Evolutionary conservation across 2,329 filamentous ascomycete genomes (phyloP).

Genomic region (Rhinocladiella mackenziei): DNA sequence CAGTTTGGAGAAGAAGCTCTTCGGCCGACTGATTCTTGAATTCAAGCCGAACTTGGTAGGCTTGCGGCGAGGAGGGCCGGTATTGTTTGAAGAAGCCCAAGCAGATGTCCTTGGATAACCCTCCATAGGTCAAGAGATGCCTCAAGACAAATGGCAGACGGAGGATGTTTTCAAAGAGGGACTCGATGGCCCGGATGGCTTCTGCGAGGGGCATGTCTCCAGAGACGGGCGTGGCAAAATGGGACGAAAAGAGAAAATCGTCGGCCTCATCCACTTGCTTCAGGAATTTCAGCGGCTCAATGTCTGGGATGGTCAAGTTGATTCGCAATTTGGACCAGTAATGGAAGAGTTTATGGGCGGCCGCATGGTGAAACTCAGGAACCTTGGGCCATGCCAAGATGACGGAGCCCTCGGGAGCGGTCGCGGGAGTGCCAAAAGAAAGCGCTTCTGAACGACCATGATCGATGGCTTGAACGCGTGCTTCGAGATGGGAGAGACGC

Average conservation of each 20-base stretch:
- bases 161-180: conserved; percentile 4
- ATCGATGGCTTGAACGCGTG: conserved; percentile 7
- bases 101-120: conserved; percentile 6
- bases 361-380: conserved; percentile 11
- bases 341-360: conserved; percentile 15
- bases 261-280: conserved; percentile 9
- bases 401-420: neutral
- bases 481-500: conserved; percentile 5
- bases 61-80: neutral
- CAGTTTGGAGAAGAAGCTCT: conserved; percentile 8
- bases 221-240: neutral
- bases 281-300: conserved; percentile 8
- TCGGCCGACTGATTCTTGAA: conserved; percentile 7
- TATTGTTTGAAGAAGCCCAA: conserved; percentile 1
- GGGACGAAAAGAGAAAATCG: conserved; percentile 1
- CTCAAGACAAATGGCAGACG: conserved; percentile 8
- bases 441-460: conserved; percentile 3
- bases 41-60: neutral
- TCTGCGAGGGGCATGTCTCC: conserved; percentile 1
- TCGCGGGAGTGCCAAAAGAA: neutral
- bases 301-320: conserved; percentile 4
- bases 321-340: conserved; percentile 9
- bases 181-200: conserved; percentile 5
- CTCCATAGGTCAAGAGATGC: conserved; percentile 8
- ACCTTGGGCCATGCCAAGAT: conserved; percentile 7